Conservation (phyloP, 2,329 filamentous ascomycete species). For the Septoria linicola region DNA sequence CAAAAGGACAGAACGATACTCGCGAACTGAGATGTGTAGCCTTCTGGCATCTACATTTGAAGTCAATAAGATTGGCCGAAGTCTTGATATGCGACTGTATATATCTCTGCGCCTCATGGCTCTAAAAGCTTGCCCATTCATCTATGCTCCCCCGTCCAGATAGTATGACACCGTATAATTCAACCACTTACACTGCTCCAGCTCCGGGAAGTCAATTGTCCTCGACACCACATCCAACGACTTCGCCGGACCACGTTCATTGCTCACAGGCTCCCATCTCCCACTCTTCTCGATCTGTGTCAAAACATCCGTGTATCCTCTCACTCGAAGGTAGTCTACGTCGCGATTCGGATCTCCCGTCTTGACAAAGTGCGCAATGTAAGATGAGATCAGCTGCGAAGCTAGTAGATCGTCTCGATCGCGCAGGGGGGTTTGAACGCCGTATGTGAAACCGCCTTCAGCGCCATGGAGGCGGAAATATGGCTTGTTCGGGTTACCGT, state of each 20-base stretch:
- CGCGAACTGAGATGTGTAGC: too few relatives aligned
- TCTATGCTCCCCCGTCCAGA: slow-evolving; percentile 31
- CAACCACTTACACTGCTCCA: slow-evolving; percentile 52
- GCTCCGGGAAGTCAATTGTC: slow-evolving; percentile 48
- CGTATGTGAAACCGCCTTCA: slow-evolving; percentile 42
- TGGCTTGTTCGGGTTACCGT: slow-evolving; percentile 52
- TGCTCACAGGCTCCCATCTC: slow-evolving; percentile 41
- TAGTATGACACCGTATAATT: slow-evolving; percentile 50
- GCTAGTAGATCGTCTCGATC: slow-evolving; percentile 53
- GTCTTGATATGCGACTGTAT: too few relatives aligned
- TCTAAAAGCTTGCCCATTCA: too few relatives aligned
- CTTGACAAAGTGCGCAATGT: slow-evolving; percentile 55
- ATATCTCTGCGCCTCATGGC: too few relatives aligned
- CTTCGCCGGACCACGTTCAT: slow-evolving; percentile 42
- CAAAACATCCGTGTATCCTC: slow-evolving; percentile 46
- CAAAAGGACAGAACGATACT: too few relatives aligned
- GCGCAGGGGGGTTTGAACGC: slow-evolving; percentile 44
- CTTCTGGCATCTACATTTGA: too few relatives aligned
- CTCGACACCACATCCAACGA: slow-evolving; percentile 50
- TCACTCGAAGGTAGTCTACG: slow-evolving; percentile 45
- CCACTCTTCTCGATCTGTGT: slow-evolving; percentile 36
- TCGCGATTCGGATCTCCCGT: slow-evolving; percentile 54
- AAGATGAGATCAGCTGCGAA: slow-evolving; percentile 47
- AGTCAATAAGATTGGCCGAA: too few relatives aligned
- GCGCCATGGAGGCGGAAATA: slow-evolving; percentile 60